phyloP scores from a whole-genome alignment of 2,329 filamentous ascomycete genomes.

The Coniochaeta sp. region DNA sequence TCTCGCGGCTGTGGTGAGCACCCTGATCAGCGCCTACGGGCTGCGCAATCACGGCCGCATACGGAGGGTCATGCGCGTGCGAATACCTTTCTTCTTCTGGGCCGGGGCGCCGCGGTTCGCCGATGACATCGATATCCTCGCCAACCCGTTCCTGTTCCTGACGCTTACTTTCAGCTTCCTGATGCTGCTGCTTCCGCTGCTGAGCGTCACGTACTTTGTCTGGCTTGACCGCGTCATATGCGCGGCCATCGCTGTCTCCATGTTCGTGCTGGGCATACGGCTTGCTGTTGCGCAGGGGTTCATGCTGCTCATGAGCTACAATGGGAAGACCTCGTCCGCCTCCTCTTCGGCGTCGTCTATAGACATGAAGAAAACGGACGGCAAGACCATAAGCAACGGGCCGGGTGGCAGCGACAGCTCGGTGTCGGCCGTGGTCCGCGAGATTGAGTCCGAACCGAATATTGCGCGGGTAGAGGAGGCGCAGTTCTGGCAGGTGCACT shows the following conservation, averaged over 20 bases:
- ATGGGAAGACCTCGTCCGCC: constrained; percentile 20
- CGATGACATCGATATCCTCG: constrained; percentile 62
- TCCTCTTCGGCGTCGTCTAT: constrained; percentile 5
- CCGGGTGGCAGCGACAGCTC: constrained; percentile 27
- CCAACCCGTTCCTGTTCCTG: constrained; percentile 91
- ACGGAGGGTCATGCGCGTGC: constrained; percentile 79
- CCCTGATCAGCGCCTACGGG: constrained; percentile 77
- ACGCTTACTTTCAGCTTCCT: constrained; percentile 80
- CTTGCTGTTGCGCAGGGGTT: constrained; percentile 80
- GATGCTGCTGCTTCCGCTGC: constrained; percentile 65
- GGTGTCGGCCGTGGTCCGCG: constrained; percentile 68
- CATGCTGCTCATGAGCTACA: constrained; percentile 93
- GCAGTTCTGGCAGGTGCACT: constrained; percentile 98
- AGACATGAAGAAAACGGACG: background rate
- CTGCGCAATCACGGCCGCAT: constrained; percentile 89
- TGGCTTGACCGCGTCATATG: constrained; percentile 81
- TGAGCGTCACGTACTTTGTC: constrained; percentile 72
- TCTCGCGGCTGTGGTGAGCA: constrained; percentile 73
- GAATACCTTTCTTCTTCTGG: constrained; percentile 54
- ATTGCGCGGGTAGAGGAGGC: constrained; percentile 79
- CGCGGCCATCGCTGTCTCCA: constrained; percentile 71
- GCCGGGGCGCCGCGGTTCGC: constrained; percentile 57
- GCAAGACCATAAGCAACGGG: background rate
- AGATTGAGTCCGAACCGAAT: constrained; percentile 74
- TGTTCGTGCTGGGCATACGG: constrained; percentile 81